A percentile compares a stretch with the other conserved stretches of the same genome.
phyloP scores from a whole-genome alignment of 2,329 filamentous ascomycete species.

The Cladosporium sp. region DNA sequence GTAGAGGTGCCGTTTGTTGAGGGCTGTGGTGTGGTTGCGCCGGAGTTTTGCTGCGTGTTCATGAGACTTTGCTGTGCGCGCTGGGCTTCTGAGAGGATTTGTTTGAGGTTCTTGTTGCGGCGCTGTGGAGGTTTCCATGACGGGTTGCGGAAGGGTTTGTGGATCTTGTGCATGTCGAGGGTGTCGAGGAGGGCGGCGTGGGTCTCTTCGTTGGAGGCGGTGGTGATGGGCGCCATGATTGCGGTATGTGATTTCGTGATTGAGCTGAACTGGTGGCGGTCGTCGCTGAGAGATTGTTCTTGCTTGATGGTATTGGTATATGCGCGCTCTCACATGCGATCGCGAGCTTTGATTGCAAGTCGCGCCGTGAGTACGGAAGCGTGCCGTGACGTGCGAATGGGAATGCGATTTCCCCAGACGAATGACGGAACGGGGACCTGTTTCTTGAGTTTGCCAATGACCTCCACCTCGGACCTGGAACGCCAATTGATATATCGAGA shows the following conservation, averaged over 20 bases:
- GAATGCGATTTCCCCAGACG: slow-evolving; percentile 9
- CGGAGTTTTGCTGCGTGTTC: slow-evolving; percentile 71
- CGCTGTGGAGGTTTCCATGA: slow-evolving; percentile 89
- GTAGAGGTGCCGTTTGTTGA: slow-evolving; percentile 33
- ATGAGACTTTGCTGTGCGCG: slow-evolving; percentile 85
- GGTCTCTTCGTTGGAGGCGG: slow-evolving; percentile 67
- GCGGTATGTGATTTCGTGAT: too few species aligned
- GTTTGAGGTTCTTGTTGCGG: slow-evolving; percentile 98
- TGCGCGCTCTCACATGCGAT: slow-evolving; percentile 9
- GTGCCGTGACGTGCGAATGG: slow-evolving; percentile 5
- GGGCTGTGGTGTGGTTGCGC: slow-evolving; percentile 60
- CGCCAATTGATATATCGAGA: background rate
- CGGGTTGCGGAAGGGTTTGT: slow-evolving; percentile 85
- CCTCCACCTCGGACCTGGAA: background rate
- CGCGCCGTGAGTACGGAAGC: slow-evolving; percentile 2
- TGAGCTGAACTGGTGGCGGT: background rate
- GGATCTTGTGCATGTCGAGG: slow-evolving; percentile 82
- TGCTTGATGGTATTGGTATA: background rate
- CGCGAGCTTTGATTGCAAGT: slow-evolving; percentile 9
- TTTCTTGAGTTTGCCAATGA: slow-evolving; percentile 10
- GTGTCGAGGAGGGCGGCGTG: slow-evolving; percentile 84
- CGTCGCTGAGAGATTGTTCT: background rate
- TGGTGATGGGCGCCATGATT: slow-evolving; percentile 56
- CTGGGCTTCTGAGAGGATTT: slow-evolving; percentile 83
- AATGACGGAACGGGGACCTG: slow-evolving; percentile 4